A percentile compares a stretch with the other conserved stretches of the same genome.
These are phyloP conservation scores for Heterobasidion occidentale DNA, from an alignment of 1,284 basidiomycete species.

Conservation along the genomic window DNA sequence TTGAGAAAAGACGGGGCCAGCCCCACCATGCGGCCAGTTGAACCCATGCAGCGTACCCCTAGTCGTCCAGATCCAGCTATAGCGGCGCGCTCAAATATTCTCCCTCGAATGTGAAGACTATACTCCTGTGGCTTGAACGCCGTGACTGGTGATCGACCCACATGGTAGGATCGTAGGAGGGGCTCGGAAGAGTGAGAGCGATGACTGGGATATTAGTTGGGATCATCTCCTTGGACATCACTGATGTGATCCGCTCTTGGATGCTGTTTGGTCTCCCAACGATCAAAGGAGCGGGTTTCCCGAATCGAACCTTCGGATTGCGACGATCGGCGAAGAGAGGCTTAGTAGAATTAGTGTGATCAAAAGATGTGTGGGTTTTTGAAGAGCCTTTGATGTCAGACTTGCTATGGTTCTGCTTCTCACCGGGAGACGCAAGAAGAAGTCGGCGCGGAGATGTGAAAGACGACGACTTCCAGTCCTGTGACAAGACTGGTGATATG, in stretches of 20 bases:
- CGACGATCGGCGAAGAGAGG: not conserved
- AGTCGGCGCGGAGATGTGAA: not conserved
- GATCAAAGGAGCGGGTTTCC: not conserved
- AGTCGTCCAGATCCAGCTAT: not conserved
- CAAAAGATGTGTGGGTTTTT: not conserved
- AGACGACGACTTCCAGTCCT: not conserved
- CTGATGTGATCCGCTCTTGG: not conserved
- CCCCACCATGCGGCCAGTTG: not conserved
- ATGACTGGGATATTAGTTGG: not conserved
- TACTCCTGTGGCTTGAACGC: not conserved
- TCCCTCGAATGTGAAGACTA: not conserved
- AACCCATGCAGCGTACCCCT: not conserved
- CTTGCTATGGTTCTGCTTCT: not conserved
- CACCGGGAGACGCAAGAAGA: not conserved
- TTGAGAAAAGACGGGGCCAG: not conserved
- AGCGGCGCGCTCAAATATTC: not conserved
- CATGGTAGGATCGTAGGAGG: not conserved
- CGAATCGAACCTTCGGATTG: not conserved
- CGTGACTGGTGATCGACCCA: not conserved
- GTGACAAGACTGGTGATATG: not conserved
- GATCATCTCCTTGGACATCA: not conserved
- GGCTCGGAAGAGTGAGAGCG: not conserved
- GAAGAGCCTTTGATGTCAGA: not conserved
- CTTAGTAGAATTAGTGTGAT: not conserved
- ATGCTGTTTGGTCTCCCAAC: not conserved